A percentile compares a stretch with the other conserved stretches of the same genome.
Evolutionary conservation across 306 rosid species (phyloP).

Genomic region (Rubus parviflorus): DNA sequence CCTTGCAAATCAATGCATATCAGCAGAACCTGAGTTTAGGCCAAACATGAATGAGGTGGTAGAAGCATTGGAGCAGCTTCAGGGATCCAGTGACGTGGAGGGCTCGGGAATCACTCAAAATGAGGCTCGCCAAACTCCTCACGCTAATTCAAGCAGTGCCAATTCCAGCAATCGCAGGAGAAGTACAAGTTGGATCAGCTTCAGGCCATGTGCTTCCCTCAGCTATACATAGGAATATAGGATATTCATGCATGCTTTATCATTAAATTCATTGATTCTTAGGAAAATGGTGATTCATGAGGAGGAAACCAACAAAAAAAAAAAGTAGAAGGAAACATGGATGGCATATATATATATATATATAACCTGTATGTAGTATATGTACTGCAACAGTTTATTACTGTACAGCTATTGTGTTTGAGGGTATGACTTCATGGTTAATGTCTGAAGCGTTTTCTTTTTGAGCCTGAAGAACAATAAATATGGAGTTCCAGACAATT

Average conservation of each 20-base stretch:
- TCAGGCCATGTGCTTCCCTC: constrained; percentile 37
- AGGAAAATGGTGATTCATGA: not conserved
- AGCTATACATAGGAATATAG: constrained; percentile 18
- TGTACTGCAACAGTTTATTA: too few species aligned
- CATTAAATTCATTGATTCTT: constrained; percentile 21
- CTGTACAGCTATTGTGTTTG: too few species aligned
- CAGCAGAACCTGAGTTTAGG: constrained; percentile 63
- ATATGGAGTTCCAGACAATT: not conserved
- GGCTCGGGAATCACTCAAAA: constrained; percentile 28
- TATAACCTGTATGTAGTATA: too few species aligned
- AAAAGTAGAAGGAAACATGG: too few species aligned
- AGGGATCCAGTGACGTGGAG: constrained; percentile 29
- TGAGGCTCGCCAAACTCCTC: constrained; percentile 23
- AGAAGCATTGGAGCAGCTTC: constrained; percentile 62
- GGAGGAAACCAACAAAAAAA: too few species aligned
- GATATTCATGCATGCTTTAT: not conserved
- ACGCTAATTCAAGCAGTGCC: too few species aligned
- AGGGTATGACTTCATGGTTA: too few species aligned
- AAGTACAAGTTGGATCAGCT: constrained; percentile 13
- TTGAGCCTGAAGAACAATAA: too few species aligned
- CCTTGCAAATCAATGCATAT: constrained; percentile 63
- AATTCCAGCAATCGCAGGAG: constrained; percentile 35
- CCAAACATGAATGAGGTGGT: constrained; percentile 82
- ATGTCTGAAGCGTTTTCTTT: too few species aligned
- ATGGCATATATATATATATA: too few species aligned